Conservation (phyloP, 176 grass and related monocot species). For the Pontederia crassipes region DNA sequence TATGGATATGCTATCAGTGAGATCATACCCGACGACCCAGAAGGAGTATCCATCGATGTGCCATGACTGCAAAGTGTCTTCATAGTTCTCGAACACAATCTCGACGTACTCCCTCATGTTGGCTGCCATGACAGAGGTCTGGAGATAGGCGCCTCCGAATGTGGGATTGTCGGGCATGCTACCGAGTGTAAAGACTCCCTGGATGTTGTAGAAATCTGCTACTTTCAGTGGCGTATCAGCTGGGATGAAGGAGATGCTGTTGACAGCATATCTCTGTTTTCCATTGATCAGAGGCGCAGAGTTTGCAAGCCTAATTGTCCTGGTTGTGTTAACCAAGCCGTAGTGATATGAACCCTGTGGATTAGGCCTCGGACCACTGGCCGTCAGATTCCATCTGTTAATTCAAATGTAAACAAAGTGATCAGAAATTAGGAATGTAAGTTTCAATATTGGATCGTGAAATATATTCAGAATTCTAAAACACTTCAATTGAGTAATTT, state of each 20-base stretch:
- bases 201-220: constrained; percentile 86
- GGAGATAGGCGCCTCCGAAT: constrained; percentile 44
- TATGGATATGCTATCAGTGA: neutral
- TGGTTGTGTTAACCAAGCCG: constrained; percentile 76
- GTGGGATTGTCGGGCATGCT: constrained; percentile 69
- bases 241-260: constrained; percentile 65
- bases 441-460: too few relatives aligned
- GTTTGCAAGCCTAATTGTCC: constrained; percentile 68
- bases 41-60: constrained; percentile 93
- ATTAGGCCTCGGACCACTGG: constrained; percentile 91
- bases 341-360: constrained; percentile 98
- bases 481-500: too few relatives aligned
- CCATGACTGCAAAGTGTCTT: constrained; percentile 71
- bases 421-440: too few relatives aligned
- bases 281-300: constrained; percentile 55
- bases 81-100: constrained; percentile 66
- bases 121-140: constrained; percentile 74
- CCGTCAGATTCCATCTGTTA: constrained; percentile 80
- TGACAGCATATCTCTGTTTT: constrained; percentile 86
- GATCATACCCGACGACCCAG: constrained; percentile 63
- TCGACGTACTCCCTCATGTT: constrained; percentile 85
- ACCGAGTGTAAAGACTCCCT: constrained; percentile 57
- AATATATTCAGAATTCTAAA: too few relatives aligned
- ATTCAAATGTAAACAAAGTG: constrained; percentile 1
- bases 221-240: constrained; percentile 84